A percentile compares a stretch with the other conserved stretches of the same genome.
Evolutionary conservation across 2,329 filamentous ascomycete species (phyloP).

Genomic region (Teratosphaeria zuluensis): DNA sequence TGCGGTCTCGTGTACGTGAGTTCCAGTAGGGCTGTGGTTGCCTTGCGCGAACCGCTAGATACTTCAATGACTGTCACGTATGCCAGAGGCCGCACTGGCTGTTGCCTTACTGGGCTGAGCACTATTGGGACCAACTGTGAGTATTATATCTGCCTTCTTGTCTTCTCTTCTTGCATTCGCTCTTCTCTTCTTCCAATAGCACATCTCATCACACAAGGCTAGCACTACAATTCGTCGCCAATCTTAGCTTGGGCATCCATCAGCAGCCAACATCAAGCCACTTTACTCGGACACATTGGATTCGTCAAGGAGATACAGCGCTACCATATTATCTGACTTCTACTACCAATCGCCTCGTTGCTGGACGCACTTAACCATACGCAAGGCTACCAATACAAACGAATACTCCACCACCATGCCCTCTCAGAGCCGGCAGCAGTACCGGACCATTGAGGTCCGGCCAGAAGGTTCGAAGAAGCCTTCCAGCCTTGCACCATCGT

Average conservation of each 20-base stretch:
- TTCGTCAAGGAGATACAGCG: slow-evolving; percentile 1
- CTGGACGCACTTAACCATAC: neutral
- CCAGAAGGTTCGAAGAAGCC: slow-evolving; percentile 14
- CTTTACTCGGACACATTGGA: slow-evolving; percentile 1
- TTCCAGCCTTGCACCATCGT: slow-evolving; percentile 11
- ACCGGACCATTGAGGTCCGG: slow-evolving; percentile 18
- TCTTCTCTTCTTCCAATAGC: slow-evolving; percentile 7
- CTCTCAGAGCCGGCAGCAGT: slow-evolving; percentile 6
- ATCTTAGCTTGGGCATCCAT: neutral
- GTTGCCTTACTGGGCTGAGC: neutral
- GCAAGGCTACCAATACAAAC: neutral
- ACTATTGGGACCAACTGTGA: neutral
- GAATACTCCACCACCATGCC: slow-evolving; percentile 3
- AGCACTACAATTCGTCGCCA: slow-evolving; percentile 7
- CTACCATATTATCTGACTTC: neutral
- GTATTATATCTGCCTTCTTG: slow-evolving; percentile 1
- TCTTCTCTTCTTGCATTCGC: neutral
- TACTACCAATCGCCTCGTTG: neutral
- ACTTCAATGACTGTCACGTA: neutral
- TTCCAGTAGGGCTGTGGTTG: neutral
- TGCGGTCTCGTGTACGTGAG: neutral
- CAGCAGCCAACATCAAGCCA: slow-evolving; percentile 4
- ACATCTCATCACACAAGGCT: slow-evolving; percentile 1
- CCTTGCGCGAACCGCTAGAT: neutral
- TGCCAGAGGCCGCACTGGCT: neutral